Percentiles rank a stretch among this genome's conserved stretches.
Conservation (phyloP, 2,329 filamentous ascomycete genomes). For the Bertia moriformis region DNA sequence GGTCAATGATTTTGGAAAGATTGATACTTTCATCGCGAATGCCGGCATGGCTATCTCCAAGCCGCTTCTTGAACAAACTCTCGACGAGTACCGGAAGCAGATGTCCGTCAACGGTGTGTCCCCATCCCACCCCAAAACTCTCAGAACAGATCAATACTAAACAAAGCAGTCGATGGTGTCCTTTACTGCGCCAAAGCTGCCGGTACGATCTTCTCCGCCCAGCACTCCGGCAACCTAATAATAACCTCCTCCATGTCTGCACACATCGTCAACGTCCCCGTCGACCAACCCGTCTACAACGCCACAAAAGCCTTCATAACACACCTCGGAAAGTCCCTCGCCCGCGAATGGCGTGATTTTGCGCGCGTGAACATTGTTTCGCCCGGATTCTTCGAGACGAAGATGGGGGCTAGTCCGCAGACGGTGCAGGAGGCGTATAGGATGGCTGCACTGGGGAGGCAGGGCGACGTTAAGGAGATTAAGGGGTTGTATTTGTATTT, state of each 20-base stretch:
- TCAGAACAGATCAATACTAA: conserved; percentile 8
- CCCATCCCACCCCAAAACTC: background rate
- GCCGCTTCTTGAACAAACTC: conserved; percentile 33
- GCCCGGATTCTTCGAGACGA: conserved; percentile 38
- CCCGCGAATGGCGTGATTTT: conserved; percentile 40
- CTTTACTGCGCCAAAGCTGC: conserved; percentile 26
- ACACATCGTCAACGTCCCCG: conserved; percentile 33
- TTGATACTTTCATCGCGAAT: conserved; percentile 27
- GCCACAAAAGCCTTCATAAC: conserved; percentile 37
- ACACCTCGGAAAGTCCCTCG: conserved; percentile 38
- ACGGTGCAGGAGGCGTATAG: conserved; percentile 28
- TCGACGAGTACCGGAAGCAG: conserved; percentile 33
- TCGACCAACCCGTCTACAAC: conserved; percentile 41
- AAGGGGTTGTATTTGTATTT: conserved; percentile 43
- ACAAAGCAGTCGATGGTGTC: conserved; percentile 31
- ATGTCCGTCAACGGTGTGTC: conserved; percentile 35
- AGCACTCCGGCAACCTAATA: conserved; percentile 31
- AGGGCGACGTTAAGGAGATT: conserved; percentile 50
- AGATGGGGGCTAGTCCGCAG: conserved; percentile 29
- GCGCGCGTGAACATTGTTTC: conserved; percentile 40
- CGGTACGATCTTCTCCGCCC: conserved; percentile 24
- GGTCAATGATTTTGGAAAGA: conserved; percentile 21
- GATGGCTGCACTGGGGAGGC: conserved; percentile 35
- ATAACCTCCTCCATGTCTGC: conserved; percentile 34
- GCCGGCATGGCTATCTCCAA: conserved; percentile 36